Conservation (phyloP, 768 basidiomycete species). For the Leccinum arenicola region DNA sequence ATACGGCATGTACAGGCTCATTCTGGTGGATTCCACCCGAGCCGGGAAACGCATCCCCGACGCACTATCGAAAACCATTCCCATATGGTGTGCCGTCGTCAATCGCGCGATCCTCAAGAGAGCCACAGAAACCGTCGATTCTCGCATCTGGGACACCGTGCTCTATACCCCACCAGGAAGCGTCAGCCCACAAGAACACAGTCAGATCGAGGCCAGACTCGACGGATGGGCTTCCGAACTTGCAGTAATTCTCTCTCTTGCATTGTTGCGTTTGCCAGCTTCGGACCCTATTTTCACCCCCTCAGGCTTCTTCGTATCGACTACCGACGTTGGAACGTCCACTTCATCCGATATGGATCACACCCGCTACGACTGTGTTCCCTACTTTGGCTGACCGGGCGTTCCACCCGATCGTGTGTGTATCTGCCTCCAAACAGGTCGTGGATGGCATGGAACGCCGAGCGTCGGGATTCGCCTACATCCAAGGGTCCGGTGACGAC, state of each 20-base stretch:
- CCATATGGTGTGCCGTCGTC: conserved; percentile 91
- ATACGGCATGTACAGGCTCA: conserved; percentile 44
- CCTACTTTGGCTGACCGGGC: conserved; percentile 30
- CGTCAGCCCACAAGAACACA: conserved; percentile 74
- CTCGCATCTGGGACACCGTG: conserved; percentile 47
- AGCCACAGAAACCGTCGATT: background rate
- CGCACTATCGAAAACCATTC: conserved; percentile 88
- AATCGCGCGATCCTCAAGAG: conserved; percentile 54
- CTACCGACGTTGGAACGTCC: conserved; percentile 61
- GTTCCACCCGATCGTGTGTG: conserved; percentile 75
- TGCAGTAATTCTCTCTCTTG: conserved; percentile 40
- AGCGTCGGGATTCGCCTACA: conserved; percentile 71
- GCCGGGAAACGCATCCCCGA: conserved; percentile 94
- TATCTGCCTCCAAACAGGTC: conserved; percentile 80
- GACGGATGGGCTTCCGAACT: conserved; percentile 70
- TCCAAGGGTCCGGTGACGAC: conserved; percentile 95
- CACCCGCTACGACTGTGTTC: conserved; percentile 60
- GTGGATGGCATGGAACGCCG: conserved; percentile 59
- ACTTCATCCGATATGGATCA: conserved; percentile 86
- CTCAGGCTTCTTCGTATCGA: conserved; percentile 67
- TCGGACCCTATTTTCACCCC: background rate
- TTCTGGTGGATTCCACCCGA: conserved; percentile 91
- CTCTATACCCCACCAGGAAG: conserved; percentile 70
- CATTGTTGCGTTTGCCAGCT: background rate
- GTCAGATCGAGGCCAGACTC: conserved; percentile 67